Conservation (phyloP, 164 flowering plant genomes). For the Magnolia kwangsiensis region DNA sequence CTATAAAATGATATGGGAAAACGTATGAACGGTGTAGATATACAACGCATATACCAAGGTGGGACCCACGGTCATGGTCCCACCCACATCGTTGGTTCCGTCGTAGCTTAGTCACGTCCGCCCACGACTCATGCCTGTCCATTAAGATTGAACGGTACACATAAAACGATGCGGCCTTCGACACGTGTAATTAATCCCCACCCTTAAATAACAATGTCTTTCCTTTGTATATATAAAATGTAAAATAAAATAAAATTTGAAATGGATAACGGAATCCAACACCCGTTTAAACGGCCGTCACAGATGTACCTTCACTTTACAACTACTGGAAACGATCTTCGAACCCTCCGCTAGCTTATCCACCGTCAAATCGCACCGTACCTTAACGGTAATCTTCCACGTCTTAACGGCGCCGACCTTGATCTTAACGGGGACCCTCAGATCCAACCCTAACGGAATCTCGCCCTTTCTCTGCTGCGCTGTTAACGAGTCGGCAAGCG, state of each 20-base stretch:
- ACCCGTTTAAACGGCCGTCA: background rate
- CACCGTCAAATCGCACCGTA: constrained; percentile 55
- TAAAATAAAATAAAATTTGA: background rate
- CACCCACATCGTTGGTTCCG: no score
- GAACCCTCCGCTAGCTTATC: constrained; percentile 48
- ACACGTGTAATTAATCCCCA: no score
- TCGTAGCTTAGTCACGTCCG: no score
- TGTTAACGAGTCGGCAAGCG: constrained; percentile 17
- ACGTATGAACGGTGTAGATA: no score
- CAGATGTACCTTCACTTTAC: constrained; percentile 20
- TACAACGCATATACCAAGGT: no score
- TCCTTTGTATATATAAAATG: no score
- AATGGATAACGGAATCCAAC: background rate
- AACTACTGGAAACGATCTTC: constrained; percentile 43
- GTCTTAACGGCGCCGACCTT: constrained; percentile 66
- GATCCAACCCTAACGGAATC: constrained; percentile 51
- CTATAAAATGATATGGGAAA: no score
- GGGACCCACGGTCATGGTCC: no score
- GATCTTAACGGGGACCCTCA: constrained; percentile 61
- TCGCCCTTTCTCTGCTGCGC: constrained; percentile 23
- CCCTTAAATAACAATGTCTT: no score
- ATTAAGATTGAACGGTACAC: no score
- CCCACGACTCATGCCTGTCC: no score
- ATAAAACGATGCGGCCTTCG: no score
- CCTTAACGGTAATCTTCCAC: constrained; percentile 66